phyloP scores from a whole-genome alignment of 352 stramenopile genomes.

The Elongisporangium anandrum region DNA sequence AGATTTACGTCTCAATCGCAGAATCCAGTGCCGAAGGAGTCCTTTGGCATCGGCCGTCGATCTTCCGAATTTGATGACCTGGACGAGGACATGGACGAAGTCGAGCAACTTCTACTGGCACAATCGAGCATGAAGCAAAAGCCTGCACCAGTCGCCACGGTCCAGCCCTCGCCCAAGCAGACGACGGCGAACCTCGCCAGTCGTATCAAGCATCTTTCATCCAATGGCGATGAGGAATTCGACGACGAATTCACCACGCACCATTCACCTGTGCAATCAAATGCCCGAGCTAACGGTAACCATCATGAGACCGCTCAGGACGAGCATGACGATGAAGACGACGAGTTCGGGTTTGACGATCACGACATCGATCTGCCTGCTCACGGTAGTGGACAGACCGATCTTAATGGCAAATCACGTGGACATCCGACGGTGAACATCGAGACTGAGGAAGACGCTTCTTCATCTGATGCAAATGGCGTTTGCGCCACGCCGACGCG shows the following conservation, averaged over 20 bases:
- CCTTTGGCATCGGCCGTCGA: not conserved
- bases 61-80: not conserved
- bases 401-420: not conserved
- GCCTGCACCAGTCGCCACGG: not conserved
- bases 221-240: conserved; percentile 9
- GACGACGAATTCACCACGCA: conserved; percentile 10
- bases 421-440: not conserved
- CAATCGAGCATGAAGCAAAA: not conserved
- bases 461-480: not conserved
- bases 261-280: not conserved
- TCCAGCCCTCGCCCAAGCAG: not conserved
- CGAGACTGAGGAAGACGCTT: not conserved
- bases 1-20: not conserved
- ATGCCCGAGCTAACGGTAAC: not conserved
- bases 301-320: conserved; percentile 1
- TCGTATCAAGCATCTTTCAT: not conserved
- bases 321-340: conserved; percentile 13
- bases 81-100: conserved; percentile 3
- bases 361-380: conserved; percentile 1
- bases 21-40: not conserved
- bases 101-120: conserved; percentile 7
- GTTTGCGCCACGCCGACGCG: conserved; percentile 4
- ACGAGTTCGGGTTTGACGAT: conserved; percentile 11
- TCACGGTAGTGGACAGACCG: not conserved
- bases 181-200: not conserved